Conservation (phyloP, 305 asterid species). For the Caryopteris hybrid region DNA sequence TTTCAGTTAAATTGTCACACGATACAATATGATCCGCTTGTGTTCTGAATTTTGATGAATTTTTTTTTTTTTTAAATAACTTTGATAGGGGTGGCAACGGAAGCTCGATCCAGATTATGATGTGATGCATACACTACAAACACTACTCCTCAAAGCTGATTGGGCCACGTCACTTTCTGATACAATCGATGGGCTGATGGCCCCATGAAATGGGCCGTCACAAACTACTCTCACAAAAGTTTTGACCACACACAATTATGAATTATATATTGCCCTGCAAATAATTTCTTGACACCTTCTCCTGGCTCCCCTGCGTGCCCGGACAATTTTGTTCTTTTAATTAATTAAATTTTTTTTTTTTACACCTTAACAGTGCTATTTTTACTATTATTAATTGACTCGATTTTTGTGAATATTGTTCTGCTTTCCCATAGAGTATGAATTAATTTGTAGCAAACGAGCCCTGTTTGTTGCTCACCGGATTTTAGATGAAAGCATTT, state of each 20-base stretch:
- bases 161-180: slow-evolving; percentile 90
- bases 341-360: no score
- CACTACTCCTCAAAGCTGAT: slow-evolving; percentile 78
- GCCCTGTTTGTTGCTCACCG: no score
- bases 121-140: slow-evolving; percentile 76
- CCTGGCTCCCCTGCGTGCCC: slow-evolving; percentile 5
- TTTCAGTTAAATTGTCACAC: background rate
- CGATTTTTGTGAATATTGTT: no score
- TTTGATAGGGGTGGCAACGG: slow-evolving; percentile 89
- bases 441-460: no score
- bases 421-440: no score
- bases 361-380: no score
- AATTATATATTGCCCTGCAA: background rate
- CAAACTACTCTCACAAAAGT: background rate
- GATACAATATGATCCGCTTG: background rate
- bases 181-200: slow-evolving; percentile 96
- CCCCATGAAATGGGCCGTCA: slow-evolving; percentile 43
- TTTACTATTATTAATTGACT: no score
- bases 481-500: no score
- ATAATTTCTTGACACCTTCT: slow-evolving; percentile 11
- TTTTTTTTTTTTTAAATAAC: background rate
- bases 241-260: background rate
- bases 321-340: background rate
- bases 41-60: background rate
- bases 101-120: slow-evolving; percentile 95